Base-by-base conservation (phyloP, 1,284 basidiomycete species). In the Sutorius eximius region DNA sequence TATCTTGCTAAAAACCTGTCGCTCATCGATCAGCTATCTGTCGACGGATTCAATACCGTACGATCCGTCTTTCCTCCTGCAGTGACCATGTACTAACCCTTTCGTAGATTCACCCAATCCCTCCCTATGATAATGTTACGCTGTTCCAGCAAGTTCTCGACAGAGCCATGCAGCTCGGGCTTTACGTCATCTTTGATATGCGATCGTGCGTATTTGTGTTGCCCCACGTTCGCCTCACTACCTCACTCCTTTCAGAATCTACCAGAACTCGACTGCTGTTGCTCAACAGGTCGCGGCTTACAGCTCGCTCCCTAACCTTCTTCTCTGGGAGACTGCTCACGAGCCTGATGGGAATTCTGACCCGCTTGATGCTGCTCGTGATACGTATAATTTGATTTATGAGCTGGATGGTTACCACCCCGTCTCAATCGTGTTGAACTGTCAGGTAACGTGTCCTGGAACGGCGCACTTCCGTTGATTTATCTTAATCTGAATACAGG, bases 241-340 rank as follows among this genome's bases (percentile, higher is more conserved):
- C 24, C 36, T 22, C 5, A 29, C 15, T 33, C 7, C 8, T 30
- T 45, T 0, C 45, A 71, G 65, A 12, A 29, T 76, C 9, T 89
- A 89, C 67, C 79, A 77, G 75, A 84, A 89, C 66, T 57, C 72
- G 41, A 79, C 82, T 12, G 75, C 78, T 2, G 82, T 91, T 8
- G 80, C 80, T 1, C 75, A 80, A 52, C 78, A 88, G 69, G 85
- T 90, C 30, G 77, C 83, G 55, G 74, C 72, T 20, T 79, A 88
- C 69, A 83, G 83, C 60, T 78, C 80, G 9, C 78, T 86, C 15
- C 77, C 82, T 1, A 88, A 88, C 58, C 75, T 91, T 24, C 73
- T 91, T 7, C 70, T 86, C 0, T 91, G 87, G 86, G 90, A 89
- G 66, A 89, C 87, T 32, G 86, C 78, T 9, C 86, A 89, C 61